Percentiles rank a stretch among this genome's conserved stretches.
Conservation (phyloP, 306 rosid genomes). For the Cicer arietinum region DNA sequence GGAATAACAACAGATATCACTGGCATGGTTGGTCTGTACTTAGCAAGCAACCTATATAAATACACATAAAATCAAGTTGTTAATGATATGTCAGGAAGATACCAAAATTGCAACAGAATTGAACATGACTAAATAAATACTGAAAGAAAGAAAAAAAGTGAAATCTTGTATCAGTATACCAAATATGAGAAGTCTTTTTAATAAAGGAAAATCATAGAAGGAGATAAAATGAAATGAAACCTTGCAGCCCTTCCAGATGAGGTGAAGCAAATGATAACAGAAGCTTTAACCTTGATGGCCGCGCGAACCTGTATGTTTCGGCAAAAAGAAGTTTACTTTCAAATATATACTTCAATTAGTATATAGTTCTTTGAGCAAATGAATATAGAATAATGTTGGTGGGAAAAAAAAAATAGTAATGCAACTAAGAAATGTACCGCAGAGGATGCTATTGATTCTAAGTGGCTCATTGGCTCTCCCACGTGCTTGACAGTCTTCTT, state of each 20-base stretch:
- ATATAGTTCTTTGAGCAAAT: constrained; percentile 21
- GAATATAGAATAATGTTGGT: constrained; percentile 26
- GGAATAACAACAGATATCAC: constrained; percentile 87
- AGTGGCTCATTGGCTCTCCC: constrained; percentile 95
- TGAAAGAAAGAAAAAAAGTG: constrained; percentile 8
- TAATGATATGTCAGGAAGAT: constrained; percentile 9
- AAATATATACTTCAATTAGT: constrained; percentile 16
- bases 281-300: constrained; percentile 96
- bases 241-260: constrained; percentile 99
- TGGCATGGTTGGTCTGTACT: constrained; percentile 93
- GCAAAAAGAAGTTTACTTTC: constrained; percentile 34
- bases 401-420: neutral
- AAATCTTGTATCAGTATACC: constrained; percentile 5
- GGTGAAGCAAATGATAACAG: constrained; percentile 91
- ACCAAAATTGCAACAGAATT: constrained; percentile 14
- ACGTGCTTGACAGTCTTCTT: constrained; percentile 84
- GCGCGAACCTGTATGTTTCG: constrained; percentile 78
- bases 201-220: constrained; percentile 1
- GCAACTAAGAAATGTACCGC: constrained; percentile 60
- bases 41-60: constrained; percentile 76
- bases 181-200: constrained; percentile 4
- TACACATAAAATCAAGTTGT: neutral
- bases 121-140: neutral
- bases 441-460: constrained; percentile 97
- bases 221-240: constrained; percentile 44